Percentiles rank a stretch among this genome's conserved stretches.
phyloP scores from a whole-genome alignment of 2,329 filamentous ascomycete species.

The Helotiales sp. region DNA sequence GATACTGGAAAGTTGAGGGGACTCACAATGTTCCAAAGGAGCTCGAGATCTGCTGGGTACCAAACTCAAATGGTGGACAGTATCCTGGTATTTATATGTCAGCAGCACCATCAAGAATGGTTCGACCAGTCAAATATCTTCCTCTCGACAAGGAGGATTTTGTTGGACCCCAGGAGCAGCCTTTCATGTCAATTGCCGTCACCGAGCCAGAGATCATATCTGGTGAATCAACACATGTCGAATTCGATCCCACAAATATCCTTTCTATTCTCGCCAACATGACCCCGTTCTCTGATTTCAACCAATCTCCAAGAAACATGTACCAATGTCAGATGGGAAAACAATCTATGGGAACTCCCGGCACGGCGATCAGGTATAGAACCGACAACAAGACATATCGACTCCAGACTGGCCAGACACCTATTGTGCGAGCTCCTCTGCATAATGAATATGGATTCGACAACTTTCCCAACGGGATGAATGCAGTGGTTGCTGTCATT shows the following conservation, averaged over 20 bases:
- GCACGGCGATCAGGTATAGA: conserved; percentile 78
- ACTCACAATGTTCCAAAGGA: conserved; percentile 76
- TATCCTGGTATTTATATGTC: conserved; percentile 96
- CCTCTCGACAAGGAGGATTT: conserved; percentile 83
- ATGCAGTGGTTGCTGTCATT: conserved; percentile 94
- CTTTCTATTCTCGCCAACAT: conserved; percentile 97
- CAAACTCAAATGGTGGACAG: conserved; percentile 84
- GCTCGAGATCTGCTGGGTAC: conserved; percentile 90
- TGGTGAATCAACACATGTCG: conserved; percentile 90
- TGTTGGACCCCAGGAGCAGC: conserved; percentile 92
- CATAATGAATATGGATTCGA: conserved; percentile 97
- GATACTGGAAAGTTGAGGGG: conserved; percentile 94
- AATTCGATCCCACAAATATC: conserved; percentile 93
- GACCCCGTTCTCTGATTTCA: conserved; percentile 98
- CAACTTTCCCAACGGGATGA: conserved; percentile 96
- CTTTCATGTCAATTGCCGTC: conserved; percentile 96
- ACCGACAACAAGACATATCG: conserved; percentile 98
- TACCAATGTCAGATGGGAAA: conserved; percentile 99
- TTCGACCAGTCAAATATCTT: conserved; percentile 88
- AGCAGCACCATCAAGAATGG: conserved; percentile 81
- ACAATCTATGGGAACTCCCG: conserved; percentile 97
- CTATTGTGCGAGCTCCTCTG: conserved; percentile 85
- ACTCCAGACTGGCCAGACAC: conserved; percentile 93
- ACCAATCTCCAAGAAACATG: conserved; percentile 98
- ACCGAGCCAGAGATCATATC: conserved; percentile 83